Percentiles rank a stretch among this genome's conserved stretches.
These are phyloP conservation scores for Silene vulgaris DNA, from an alignment of 179 eudicot species.

Conservation along the genomic window DNA sequence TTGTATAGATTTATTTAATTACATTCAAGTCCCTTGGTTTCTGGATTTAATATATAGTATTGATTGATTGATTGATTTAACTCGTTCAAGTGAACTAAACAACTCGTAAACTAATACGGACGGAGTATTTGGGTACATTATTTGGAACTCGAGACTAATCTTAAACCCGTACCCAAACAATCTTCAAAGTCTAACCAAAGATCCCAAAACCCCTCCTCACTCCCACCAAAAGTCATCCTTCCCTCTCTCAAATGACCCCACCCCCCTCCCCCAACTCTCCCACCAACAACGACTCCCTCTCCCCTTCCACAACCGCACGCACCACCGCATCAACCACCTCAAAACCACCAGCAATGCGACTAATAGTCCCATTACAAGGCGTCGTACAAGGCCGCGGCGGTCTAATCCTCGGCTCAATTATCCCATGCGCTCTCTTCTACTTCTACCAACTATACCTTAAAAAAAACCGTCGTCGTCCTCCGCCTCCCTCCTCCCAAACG, in stretches of 20 bases:
- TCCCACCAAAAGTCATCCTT: not conserved
- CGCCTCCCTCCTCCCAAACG: constrained; percentile 25
- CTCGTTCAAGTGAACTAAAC: too few relatives aligned
- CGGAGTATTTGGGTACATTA: too few relatives aligned
- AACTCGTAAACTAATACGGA: too few relatives aligned
- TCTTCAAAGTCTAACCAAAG: not conserved
- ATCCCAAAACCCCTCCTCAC: constrained; percentile 10
- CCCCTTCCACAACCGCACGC: not conserved
- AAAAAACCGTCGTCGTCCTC: constrained; percentile 36
- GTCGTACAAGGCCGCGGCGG: constrained; percentile 83
- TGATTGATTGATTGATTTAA: too few relatives aligned
- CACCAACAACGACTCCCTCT: not conserved
- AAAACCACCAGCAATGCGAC: constrained; percentile 48
- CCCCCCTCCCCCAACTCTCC: not conserved
- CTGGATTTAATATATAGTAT: too few relatives aligned
- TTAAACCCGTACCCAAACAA: not conserved
- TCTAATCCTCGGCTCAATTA: constrained; percentile 59
- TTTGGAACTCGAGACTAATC: too few relatives aligned
- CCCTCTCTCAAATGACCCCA: constrained; percentile 11
- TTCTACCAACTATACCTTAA: constrained; percentile 81
- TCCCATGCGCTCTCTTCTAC: constrained; percentile 87
- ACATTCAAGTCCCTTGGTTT: too few relatives aligned
- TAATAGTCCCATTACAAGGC: constrained; percentile 83
- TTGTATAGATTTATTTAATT: too few relatives aligned
- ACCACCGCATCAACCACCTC: constrained; percentile 4